These are phyloP conservation scores for Saccharomycodes ludwigii DNA, from an alignment of 805 yeast species.

Conservation along the genomic window DNA sequence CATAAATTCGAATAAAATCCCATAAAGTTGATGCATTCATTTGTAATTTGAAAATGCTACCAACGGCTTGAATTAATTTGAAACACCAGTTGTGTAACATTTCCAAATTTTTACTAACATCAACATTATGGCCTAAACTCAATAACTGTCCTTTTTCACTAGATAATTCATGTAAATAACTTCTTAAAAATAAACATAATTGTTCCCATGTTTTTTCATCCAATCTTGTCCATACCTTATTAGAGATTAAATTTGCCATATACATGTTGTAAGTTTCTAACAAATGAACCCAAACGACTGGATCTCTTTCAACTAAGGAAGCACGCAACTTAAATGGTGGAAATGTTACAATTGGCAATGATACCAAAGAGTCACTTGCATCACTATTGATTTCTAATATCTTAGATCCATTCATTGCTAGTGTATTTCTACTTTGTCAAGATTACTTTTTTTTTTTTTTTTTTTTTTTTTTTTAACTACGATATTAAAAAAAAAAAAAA, in stretches of 20 bases:
- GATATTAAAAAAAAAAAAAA: background rate
- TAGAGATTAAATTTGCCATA: conserved; percentile 33
- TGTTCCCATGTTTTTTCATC: conserved; percentile 47
- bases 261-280: conserved; percentile 49
- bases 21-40: conserved; percentile 51
- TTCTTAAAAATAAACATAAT: conserved; percentile 40
- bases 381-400: background rate
- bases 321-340: conserved; percentile 70
- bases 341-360: conserved; percentile 50
- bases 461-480: no score
- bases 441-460: no score
- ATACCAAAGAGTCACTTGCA: conserved; percentile 5
- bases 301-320: conserved; percentile 70
- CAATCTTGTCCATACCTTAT: conserved; percentile 28
- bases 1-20: conserved; percentile 50
- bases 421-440: background rate
- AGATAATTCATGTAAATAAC: conserved; percentile 47
- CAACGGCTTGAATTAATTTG: conserved; percentile 36
- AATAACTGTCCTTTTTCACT: conserved; percentile 49
- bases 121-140: conserved; percentile 63
- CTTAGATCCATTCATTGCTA: background rate
- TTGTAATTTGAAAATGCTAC: conserved; percentile 38
- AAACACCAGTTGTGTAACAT: conserved; percentile 38
- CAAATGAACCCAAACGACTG: conserved; percentile 70
- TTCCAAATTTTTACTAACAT: conserved; percentile 42